phyloP scores from a whole-genome alignment of 179 eudicot genomes.

The Nepenthes alata region DNA sequence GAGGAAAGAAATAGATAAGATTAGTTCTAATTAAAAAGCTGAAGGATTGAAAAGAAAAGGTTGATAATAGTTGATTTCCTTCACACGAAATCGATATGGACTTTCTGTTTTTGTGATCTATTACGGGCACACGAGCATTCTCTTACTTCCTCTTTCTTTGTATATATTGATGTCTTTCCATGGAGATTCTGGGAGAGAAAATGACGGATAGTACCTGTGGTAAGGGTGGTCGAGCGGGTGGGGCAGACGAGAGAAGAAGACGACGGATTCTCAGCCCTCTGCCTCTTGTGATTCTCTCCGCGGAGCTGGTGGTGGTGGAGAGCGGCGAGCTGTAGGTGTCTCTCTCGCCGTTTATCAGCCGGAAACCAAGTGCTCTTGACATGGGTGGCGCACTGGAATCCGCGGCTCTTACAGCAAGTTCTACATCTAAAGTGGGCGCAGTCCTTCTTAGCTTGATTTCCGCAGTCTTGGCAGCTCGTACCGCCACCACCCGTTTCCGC shows the following conservation, averaged over 20 bases:
- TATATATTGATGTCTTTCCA: too few relatives aligned
- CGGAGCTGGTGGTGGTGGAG: neutral
- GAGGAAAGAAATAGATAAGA: too few relatives aligned
- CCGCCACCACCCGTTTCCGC: neutral
- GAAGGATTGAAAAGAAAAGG: neutral
- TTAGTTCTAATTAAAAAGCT: too few relatives aligned
- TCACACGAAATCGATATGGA: slow-evolving; percentile 14
- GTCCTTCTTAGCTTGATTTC: slow-evolving; percentile 11
- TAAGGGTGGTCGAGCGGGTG: slow-evolving; percentile 19
- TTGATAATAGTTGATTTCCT: neutral
- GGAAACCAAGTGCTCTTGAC: slow-evolving; percentile 15
- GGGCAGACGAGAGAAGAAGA: slow-evolving; percentile 25
- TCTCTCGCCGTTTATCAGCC: slow-evolving; percentile 9
- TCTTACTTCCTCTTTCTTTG: too few relatives aligned
- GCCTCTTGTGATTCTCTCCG: slow-evolving; percentile 3
- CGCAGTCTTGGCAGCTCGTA: slow-evolving; percentile 10
- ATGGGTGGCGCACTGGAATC: slow-evolving; percentile 9
- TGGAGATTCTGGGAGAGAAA: neutral
- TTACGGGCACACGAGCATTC: neutral
- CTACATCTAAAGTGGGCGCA: slow-evolving; percentile 10
- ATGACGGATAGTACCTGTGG: slow-evolving; percentile 17
- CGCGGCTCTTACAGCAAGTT: slow-evolving; percentile 13
- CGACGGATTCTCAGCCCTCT: slow-evolving; percentile 9
- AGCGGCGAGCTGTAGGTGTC: slow-evolving; percentile 7
- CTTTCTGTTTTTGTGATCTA: too few relatives aligned